Evolutionary conservation across 192 early-diverging fungal genomes (phyloP).

Genomic region (Lobulomyces angularis): DNA sequence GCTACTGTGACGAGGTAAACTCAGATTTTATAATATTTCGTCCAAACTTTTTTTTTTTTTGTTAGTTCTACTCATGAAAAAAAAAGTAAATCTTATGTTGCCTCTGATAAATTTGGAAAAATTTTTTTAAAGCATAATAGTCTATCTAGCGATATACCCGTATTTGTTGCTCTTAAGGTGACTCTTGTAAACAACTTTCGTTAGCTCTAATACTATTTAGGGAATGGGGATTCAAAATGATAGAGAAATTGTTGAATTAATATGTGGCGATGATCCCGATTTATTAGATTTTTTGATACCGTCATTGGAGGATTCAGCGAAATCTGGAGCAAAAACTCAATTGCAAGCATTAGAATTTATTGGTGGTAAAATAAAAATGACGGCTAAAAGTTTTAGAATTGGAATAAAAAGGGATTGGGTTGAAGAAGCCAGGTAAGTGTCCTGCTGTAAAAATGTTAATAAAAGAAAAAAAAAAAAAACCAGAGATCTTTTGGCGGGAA

Average conservation of each 20-base stretch:
- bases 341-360: slow-evolving; percentile 83
- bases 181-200: slow-evolving; percentile 1
- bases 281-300: slow-evolving; percentile 72
- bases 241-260: slow-evolving; percentile 85
- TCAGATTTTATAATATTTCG: background rate
- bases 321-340: slow-evolving; percentile 72
- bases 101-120: slow-evolving; percentile 42
- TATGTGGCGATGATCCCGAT: slow-evolving; percentile 75
- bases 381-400: slow-evolving; percentile 7
- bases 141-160: slow-evolving; percentile 73
- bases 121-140: slow-evolving; percentile 74
- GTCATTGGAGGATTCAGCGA: slow-evolving; percentile 73
- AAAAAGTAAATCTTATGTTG: slow-evolving; percentile 85
- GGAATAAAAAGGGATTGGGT: slow-evolving; percentile 23
- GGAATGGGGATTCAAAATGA: slow-evolving; percentile 91
- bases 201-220: slow-evolving; percentile 10
- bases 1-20: slow-evolving; percentile 68
- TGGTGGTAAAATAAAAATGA: slow-evolving; percentile 49
- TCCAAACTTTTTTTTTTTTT: background rate
- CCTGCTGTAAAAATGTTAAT: too few species aligned
- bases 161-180: slow-evolving; percentile 75
- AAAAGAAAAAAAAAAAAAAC: too few species aligned
- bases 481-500: slow-evolving; percentile 75
- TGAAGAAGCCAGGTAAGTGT: slow-evolving; percentile 81
- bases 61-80: slow-evolving; percentile 83